Base-by-base conservation (phyloP, 2,329 filamentous ascomycete species). In the Colletotrichum euphorbiae region DNA sequence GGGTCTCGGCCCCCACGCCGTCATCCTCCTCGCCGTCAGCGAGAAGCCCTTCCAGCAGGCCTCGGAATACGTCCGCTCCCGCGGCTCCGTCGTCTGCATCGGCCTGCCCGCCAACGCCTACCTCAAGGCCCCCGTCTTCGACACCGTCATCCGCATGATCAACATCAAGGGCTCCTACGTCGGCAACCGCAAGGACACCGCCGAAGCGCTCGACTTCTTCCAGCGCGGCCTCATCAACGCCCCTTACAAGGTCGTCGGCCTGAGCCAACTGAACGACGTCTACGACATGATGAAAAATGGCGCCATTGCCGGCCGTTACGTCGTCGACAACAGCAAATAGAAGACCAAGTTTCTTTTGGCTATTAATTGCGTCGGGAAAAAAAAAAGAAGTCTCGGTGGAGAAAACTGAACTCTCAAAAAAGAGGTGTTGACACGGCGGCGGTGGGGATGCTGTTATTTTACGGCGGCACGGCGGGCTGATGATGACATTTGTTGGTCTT, bases 41-140 rank as follows among this genome's bases (percentile, higher is more conserved):
- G 94, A 98, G 87, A 93, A 91, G 84, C 95, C 95, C 61, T 98
- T 98, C 90, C 93, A 97, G 83, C 94, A 98, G 83, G 95, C 95
- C 46, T 90, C 93, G 54, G 90, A 88, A 80, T 97, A 98, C 81
- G 91, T 97, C 70, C 92, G 95, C 69, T 87, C 93, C 63, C 89
- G 90, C 69, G 95, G 95, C 68, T 87, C 89, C 43, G 92, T 98
- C 76, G 88, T 98, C 71, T 95, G 93, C 81, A 96, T 98, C 75
- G 95, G 94, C 76, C 85, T 98, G 28, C 95, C 95, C 5, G 91
- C 92, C 42, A 86, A 90, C 71, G 94, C 94, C 2, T 92, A 85
- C 80, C 86, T 98, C 71, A 88, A 87, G 73, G 94, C 94, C 1
- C 92, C 93, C 43, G 94, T 98, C 62, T 97, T 98, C 78, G 90